Percentiles rank a stretch among this genome's conserved stretches.
Conservation (phyloP, 1,139 yeast genomes). For the Geotrichum histeridarum region DNA sequence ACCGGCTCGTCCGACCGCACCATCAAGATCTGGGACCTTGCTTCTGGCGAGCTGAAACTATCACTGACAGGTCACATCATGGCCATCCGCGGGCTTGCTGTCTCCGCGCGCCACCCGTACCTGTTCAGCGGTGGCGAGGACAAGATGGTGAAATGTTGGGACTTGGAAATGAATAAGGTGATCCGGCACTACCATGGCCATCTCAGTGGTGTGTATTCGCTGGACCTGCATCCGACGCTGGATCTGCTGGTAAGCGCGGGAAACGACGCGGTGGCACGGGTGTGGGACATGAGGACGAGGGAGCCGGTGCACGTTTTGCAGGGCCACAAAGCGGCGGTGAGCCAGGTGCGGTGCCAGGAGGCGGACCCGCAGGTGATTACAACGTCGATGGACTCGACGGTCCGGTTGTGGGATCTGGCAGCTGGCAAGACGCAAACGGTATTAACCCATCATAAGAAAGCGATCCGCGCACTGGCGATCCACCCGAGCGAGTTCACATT, state of each 20-base stretch:
- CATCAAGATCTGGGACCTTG: slow-evolving; percentile 88
- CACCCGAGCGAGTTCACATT: slow-evolving; percentile 74
- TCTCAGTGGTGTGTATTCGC: slow-evolving; percentile 78
- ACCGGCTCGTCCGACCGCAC: slow-evolving; percentile 88
- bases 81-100: slow-evolving; percentile 74
- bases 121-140: slow-evolving; percentile 92
- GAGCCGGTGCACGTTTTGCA: slow-evolving; percentile 67
- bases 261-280: slow-evolving; percentile 76
- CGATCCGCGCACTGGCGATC: slow-evolving; percentile 66
- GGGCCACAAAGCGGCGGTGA: slow-evolving; percentile 78
- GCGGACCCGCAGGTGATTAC: slow-evolving; percentile 83
- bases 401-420: slow-evolving; percentile 81
- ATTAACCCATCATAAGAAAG: slow-evolving; percentile 78
- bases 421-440: slow-evolving; percentile 57
- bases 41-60: slow-evolving; percentile 60
- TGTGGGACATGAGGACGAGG: slow-evolving; percentile 90
- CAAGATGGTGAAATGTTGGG: slow-evolving; percentile 95
- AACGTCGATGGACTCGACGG: slow-evolving; percentile 78
- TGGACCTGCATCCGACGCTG: slow-evolving; percentile 80
- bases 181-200: slow-evolving; percentile 92
- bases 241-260: slow-evolving; percentile 89
- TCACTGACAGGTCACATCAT: slow-evolving; percentile 87
- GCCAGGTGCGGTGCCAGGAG: slow-evolving; percentile 59
- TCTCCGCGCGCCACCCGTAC: slow-evolving; percentile 76
- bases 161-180: slow-evolving; percentile 76